Percentiles rank a stretch among this genome's conserved stretches.
phyloP scores from a whole-genome alignment of 1,284 basidiomycete species.

The Sanghuangporus weigelae region DNA sequence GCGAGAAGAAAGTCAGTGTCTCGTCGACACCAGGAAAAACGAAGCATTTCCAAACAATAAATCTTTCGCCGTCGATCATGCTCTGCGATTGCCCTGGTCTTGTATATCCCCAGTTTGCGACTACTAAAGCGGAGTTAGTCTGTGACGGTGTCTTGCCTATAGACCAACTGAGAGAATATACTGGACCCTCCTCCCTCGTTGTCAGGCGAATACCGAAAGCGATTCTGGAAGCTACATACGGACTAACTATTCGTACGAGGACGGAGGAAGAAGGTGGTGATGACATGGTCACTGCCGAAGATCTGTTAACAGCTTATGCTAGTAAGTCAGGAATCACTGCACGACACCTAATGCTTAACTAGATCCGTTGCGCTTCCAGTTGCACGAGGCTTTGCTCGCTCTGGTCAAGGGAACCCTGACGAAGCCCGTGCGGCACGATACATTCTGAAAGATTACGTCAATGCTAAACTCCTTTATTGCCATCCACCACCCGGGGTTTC shows the following conservation, averaged over 20 bases:
- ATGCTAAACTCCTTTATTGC: constrained; percentile 87
- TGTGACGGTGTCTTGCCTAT: constrained; percentile 98
- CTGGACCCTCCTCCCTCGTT: constrained; percentile 80
- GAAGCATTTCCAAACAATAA: constrained; percentile 98
- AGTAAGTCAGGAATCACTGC: constrained; percentile 48
- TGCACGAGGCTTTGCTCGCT: constrained; percentile 88
- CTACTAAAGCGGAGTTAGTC: constrained; percentile 91
- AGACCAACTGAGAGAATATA: constrained; percentile 95
- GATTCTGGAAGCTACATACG: constrained; percentile 90
- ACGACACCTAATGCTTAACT: no score
- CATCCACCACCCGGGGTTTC: constrained; percentile 78
- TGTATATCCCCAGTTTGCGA: constrained; percentile 97
- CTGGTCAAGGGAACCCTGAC: constrained; percentile 96
- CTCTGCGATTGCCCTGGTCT: constrained; percentile 99
- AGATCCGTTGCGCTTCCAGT: constrained; percentile 41
- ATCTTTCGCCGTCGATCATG: constrained; percentile 81
- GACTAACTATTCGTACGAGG: constrained; percentile 69
- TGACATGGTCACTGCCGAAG: constrained; percentile 74
- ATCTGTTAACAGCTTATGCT: constrained; percentile 86
- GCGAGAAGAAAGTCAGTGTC: constrained; percentile 96
- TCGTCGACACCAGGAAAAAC: constrained; percentile 98
- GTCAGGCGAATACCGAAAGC: constrained; percentile 77
- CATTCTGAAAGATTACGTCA: constrained; percentile 97
- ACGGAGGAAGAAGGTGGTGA: constrained; percentile 83
- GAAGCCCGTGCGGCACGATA: constrained; percentile 92